phyloP scores from a whole-genome alignment of 306 rosid species.

The Gynostemma pentaphyllum region DNA sequence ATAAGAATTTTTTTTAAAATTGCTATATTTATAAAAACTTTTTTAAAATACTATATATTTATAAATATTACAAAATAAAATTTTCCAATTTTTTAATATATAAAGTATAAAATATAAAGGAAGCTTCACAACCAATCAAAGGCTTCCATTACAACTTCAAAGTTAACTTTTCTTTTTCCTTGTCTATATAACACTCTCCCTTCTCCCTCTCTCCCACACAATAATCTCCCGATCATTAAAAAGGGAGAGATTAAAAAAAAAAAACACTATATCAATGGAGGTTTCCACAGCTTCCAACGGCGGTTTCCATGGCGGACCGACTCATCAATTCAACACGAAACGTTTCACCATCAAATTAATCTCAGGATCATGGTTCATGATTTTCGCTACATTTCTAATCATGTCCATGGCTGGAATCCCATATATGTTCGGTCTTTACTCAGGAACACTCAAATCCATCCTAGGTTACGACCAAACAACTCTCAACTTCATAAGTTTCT shows the following conservation, averaged over 20 bases:
- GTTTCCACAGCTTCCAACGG: background rate
- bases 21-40: too few species aligned
- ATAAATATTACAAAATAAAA: too few species aligned
- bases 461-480: slow-evolving; percentile 37
- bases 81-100: too few species aligned
- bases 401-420: slow-evolving; percentile 33
- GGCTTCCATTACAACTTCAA: too few species aligned
- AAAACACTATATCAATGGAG: background rate
- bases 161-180: background rate
- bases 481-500: slow-evolving; percentile 31
- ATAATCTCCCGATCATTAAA: too few species aligned
- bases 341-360: slow-evolving; percentile 11
- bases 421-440: slow-evolving; percentile 35
- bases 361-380: slow-evolving; percentile 29
- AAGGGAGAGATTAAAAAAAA: too few species aligned
- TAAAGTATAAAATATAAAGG: too few species aligned
- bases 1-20: too few species aligned
- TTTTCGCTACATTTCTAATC: slow-evolving; percentile 27
- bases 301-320: background rate
- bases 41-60: too few species aligned
- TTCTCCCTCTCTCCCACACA: too few species aligned
- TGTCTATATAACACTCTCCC: too few species aligned
- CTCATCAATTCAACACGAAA: background rate
- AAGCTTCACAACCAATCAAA: too few species aligned
- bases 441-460: slow-evolving; percentile 22